Evolutionary conservation across 768 basidiomycete species (phyloP).

Genomic region (Xerocomellus intermedius): DNA sequence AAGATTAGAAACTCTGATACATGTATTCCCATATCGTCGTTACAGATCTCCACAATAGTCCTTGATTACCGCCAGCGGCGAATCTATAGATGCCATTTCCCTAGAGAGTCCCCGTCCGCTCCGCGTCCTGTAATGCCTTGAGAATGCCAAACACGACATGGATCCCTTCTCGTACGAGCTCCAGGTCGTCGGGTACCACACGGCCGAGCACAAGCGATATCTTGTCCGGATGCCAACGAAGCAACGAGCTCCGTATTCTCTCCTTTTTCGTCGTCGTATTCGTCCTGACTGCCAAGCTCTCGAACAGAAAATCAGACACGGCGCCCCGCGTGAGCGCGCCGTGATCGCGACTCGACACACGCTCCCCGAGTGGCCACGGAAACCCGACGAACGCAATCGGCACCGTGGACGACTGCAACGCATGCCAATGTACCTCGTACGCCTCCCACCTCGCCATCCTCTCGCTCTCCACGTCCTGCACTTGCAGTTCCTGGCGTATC

Average conservation of each 20-base stretch:
- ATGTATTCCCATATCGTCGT: not conserved
- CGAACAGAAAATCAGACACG: slow-evolving; percentile 52
- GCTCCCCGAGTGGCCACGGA: slow-evolving; percentile 55
- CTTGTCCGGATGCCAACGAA: slow-evolving; percentile 74
- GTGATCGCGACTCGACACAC: slow-evolving; percentile 19
- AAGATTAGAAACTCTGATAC: no score
- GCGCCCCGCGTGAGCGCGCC: slow-evolving; percentile 37
- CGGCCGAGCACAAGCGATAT: slow-evolving; percentile 43
- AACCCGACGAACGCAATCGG: slow-evolving; percentile 48
- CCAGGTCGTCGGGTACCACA: slow-evolving; percentile 44
- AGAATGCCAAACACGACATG: slow-evolving; percentile 40
- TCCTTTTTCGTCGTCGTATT: slow-evolving; percentile 47
- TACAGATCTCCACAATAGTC: not conserved
- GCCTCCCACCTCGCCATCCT: slow-evolving; percentile 45
- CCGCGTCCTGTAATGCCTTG: slow-evolving; percentile 33
- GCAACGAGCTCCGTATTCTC: slow-evolving; percentile 54
- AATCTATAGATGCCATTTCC: not conserved
- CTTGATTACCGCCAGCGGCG: slow-evolving; percentile 9
- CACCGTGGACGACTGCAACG: slow-evolving; percentile 31
- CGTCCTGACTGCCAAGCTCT: slow-evolving; percentile 41
- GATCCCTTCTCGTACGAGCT: slow-evolving; percentile 46
- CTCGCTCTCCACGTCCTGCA: slow-evolving; percentile 42
- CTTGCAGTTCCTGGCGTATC: slow-evolving; percentile 46
- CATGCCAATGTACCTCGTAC: slow-evolving; percentile 54
- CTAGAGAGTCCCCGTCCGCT: slow-evolving; percentile 22